A percentile compares a stretch with the other conserved stretches of the same genome.
Evolutionary conservation across 2,329 filamentous ascomycete species (phyloP).

Genomic region (Clathrospora elynae): DNA sequence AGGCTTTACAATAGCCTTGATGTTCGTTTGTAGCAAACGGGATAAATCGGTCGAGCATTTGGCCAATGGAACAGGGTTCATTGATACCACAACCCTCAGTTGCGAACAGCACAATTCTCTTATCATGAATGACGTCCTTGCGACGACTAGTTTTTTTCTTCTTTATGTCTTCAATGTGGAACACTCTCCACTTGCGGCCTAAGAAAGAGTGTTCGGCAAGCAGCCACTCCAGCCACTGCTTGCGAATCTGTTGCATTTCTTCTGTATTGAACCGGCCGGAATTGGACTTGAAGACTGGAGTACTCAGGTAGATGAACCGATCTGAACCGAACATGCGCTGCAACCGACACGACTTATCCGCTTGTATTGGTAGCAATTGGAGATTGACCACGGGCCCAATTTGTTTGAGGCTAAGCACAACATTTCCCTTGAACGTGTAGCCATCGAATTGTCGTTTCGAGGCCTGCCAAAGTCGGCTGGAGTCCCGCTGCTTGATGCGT

Average conservation of each 20-base stretch:
- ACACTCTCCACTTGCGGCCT: slow-evolving; percentile 50
- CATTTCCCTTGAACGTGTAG: slow-evolving; percentile 42
- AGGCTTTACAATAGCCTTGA: slow-evolving; percentile 51
- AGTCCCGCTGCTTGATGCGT: slow-evolving; percentile 16
- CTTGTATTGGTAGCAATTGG: slow-evolving; percentile 31
- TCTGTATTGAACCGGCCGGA: slow-evolving; percentile 13
- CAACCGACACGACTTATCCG: slow-evolving; percentile 44
- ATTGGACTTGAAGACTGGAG: slow-evolving; percentile 37
- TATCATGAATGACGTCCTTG: slow-evolving; percentile 18
- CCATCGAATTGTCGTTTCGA: slow-evolving; percentile 29
- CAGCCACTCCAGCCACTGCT: slow-evolving; percentile 45
- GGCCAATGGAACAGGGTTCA: slow-evolving; percentile 18
- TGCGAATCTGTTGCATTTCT: slow-evolving; percentile 22
- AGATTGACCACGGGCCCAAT: slow-evolving; percentile 33
- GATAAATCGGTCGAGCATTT: slow-evolving; percentile 51
- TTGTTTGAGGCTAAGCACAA: slow-evolving; percentile 25
- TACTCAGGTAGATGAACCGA: slow-evolving; percentile 50
- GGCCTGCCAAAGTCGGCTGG: slow-evolving; percentile 35
- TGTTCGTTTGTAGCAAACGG: slow-evolving; percentile 43
- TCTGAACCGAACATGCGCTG: slow-evolving; percentile 47
- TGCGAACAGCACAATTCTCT: slow-evolving; percentile 46
- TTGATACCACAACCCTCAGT: slow-evolving; percentile 39
- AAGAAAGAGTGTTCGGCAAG: slow-evolving; percentile 46
- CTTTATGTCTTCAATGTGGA: slow-evolving; percentile 48
- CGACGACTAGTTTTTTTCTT: slow-evolving; percentile 33